Evolutionary conservation across 495 filamentous ascomycete genomes (phyloP), one percentile per base, ranked within the genome.

Genomic region (Coniosporium apollinis): DNA sequence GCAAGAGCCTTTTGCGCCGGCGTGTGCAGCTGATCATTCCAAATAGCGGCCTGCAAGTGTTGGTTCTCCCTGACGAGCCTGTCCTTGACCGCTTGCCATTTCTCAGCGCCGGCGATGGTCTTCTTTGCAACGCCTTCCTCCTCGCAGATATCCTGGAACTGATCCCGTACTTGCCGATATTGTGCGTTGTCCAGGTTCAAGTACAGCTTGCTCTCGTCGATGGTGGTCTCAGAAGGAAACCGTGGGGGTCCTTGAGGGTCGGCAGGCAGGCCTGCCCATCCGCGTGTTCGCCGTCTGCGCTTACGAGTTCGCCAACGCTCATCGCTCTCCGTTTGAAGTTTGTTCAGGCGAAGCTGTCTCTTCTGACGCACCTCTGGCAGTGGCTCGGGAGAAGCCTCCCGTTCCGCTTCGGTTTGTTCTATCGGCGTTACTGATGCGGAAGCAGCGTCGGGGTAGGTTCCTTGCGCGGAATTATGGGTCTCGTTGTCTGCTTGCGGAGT

Each of bases 181-280:
- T 65, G 55, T 1, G 58, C 47, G 36, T 64, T 69, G 48, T 78
- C 73, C 28, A 87, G 58, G 31, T 58, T 65, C 22, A 89, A 59
- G 45, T 72, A 74, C 13, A 64, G 61, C 47, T 84, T 83, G 55
- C 74, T 71, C 48, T 89, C 81, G 45, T 80, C 74, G 37, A 89
- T 68, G 1, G 82, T 84, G 7, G 75, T 83, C 48, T 87, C 82
- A 4, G 79, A 84, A 0, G 78, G 78, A 49, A 79, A 86, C 30
- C 82, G 71, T 25, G 80, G 80, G 11, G 78, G 78, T 13, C 67
- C 70, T 3, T 75, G 74, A 15, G 75, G 75, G 56, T 86, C 81
- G 28, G 81, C 66, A 10, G 79, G 76, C 19, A 86, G 47, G 5
- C 77, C 76, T 24, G 72, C 76, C 67, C 70, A 82, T 7, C 68